phyloP scores from a whole-genome alignment of 2,329 filamentous ascomycete genomes.

The Podosphaera fusca region DNA sequence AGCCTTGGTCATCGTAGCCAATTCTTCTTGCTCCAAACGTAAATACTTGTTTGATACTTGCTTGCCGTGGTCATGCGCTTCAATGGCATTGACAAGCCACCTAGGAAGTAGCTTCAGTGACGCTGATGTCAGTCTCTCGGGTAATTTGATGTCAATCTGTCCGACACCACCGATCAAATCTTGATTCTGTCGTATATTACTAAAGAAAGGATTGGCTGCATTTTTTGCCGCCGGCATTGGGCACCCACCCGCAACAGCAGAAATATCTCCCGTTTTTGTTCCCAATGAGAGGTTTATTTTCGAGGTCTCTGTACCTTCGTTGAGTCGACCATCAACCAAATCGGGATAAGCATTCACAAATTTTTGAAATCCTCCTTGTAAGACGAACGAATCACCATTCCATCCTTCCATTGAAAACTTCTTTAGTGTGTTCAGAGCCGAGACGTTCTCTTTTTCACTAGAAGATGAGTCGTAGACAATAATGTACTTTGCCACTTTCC shows the following conservation, averaged over 20 bases:
- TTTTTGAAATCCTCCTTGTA: slow-evolving; percentile 60
- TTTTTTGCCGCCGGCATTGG: slow-evolving; percentile 48
- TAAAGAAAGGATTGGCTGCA: slow-evolving; percentile 71
- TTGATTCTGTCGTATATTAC: slow-evolving; percentile 91
- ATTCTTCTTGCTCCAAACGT: slow-evolving; percentile 60
- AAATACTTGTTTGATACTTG: slow-evolving; percentile 65
- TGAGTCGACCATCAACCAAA: slow-evolving; percentile 31
- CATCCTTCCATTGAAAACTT: slow-evolving; percentile 81
- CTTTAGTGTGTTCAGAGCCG: slow-evolving; percentile 69
- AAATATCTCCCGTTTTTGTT: slow-evolving; percentile 26
- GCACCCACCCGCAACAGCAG: slow-evolving; percentile 76
- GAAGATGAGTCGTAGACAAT: slow-evolving; percentile 73
- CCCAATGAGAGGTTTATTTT: slow-evolving; percentile 28
- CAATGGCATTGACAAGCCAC: slow-evolving; percentile 54
- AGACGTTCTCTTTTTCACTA: slow-evolving; percentile 54
- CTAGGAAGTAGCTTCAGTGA: slow-evolving; percentile 31
- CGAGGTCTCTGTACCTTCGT: slow-evolving; percentile 16
- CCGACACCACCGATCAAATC: slow-evolving; percentile 85
- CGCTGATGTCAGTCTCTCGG: slow-evolving; percentile 24
- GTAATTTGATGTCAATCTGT: slow-evolving; percentile 43
- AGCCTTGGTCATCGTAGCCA: slow-evolving; percentile 79
- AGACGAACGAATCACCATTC: slow-evolving; percentile 45
- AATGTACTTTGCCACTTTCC: slow-evolving; percentile 52
- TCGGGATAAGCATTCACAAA: slow-evolving; percentile 46
- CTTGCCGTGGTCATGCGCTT: slow-evolving; percentile 50